Percentiles rank a stretch among this genome's conserved stretches.
phyloP scores from a whole-genome alignment of 345 rosid species.

The Hibiscus mutabilis region DNA sequence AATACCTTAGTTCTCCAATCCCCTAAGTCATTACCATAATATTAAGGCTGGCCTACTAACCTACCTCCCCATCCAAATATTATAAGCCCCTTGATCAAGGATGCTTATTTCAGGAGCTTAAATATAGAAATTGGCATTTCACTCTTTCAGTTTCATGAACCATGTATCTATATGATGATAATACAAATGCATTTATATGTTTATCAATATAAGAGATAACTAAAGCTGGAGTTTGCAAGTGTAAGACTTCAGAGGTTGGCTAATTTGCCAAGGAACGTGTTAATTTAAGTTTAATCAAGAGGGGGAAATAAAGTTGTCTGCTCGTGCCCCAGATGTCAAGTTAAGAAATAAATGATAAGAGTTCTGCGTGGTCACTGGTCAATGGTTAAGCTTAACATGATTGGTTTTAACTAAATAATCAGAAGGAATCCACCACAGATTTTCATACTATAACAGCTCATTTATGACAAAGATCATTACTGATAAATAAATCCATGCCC shows the following conservation, averaged over 20 bases:
- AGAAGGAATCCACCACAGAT: background rate
- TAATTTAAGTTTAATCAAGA: background rate
- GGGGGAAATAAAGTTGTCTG: background rate
- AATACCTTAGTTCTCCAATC: background rate
- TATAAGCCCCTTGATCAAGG: background rate
- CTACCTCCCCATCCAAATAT: background rate
- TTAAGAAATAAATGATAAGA: conserved; percentile 7
- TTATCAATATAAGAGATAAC: background rate
- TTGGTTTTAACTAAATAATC: background rate
- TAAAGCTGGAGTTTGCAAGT: background rate
- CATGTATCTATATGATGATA: background rate
- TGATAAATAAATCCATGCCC: background rate
- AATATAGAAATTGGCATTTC: background rate
- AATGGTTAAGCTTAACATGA: background rate
- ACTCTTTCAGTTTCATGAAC: background rate
- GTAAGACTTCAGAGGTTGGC: background rate
- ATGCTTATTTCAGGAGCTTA: background rate
- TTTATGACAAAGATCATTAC: background rate
- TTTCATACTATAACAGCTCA: background rate
- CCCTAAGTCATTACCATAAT: background rate
- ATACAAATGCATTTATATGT: background rate
- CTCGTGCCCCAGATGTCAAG: background rate
- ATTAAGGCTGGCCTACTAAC: background rate
- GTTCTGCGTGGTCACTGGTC: background rate
- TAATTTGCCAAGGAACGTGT: background rate